Evolutionary conservation across 192 early-diverging fungal species (phyloP), one percentile per base, ranked within the genome.

Genomic region (Entophlyctis luteolus): DNA sequence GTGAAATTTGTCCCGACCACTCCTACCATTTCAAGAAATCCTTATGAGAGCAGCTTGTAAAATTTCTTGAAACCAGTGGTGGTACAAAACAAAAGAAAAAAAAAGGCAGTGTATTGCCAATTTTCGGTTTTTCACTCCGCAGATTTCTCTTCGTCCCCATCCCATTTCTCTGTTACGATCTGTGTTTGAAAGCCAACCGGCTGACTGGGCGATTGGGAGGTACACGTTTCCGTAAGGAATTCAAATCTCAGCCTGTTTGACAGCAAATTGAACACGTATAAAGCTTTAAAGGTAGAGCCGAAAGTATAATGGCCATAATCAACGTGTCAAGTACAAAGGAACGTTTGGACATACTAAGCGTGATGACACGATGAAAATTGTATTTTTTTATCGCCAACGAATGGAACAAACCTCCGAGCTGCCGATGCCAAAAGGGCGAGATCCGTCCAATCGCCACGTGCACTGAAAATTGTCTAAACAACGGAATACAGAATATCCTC

Each of bases 381-480:
- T 31, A 12, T 29, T 50, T 10, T 58, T 59, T 37, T 33, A 47
- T 68, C 52, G 45, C 48, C 52, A 57, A 65, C 49, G 53, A 67
- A 16, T 10, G 14, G 35, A 56, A 25, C 0, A 6, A 14, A 4
- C 35, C 20, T 56, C 35, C 10, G 8, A 33, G n/a, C 4, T 33
- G 39, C n/a, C 10, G n/a, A 12, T 8, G 6, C 8, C 4, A 12
- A 12, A 33, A 14, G 6, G 35, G 55, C 5, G 28, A n/a, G 14
- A 12, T 6, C 33, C 35, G 20, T 34, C n/a, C 23, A 18, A 33
- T 12, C 55, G 35, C n/a, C 22, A 56, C 28, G 33, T 56, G 4
- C 35, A 14, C 35, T 25, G 35, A 18, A 34, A 56, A 34, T 33
- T 34, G 18, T 4, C 6, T 20, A 20, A 56, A 12, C 36, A 34